Evolutionary conservation across 208 protist species (phyloP), one percentile per base, ranked within the genome.

Genomic region (Herpetomonas samuelpessoai): DNA sequence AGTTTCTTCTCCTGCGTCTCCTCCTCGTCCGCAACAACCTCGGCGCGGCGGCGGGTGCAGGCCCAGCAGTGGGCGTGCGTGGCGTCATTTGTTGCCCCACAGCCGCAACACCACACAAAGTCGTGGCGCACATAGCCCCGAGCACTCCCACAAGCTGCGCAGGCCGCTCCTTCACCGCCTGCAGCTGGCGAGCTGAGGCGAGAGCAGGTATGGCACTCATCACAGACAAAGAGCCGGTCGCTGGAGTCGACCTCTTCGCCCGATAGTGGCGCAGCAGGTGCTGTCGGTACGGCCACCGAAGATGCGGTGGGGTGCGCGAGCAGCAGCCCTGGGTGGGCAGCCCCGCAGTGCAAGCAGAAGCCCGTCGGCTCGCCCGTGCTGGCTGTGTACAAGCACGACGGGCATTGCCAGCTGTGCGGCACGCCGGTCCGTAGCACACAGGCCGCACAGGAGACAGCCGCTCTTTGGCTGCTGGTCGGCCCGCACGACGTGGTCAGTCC

Each of bases 91-190:
- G 6, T 14, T 19, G 69, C 72, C 0, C 86, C 86, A 38, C 86
- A 93, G 16, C 83, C 81, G 72, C 86, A 93, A 2, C 35, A 24
- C 86, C 86, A 93, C 26, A 66, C 69, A 57, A 90, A 91, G 47
- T 52, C 27, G 44, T 46, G 10, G 35, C 59, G 70, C 55, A 79
- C 35, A 38, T 71, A 50, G 29, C 62, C 57, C 26, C 54, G 29
- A 6, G 24, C 22, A 14, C 35, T 41, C 35, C 35, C 14, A 14
- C 35, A 41, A 14, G 35, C 35, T 18, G 9, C 35, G 35, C 35
- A 41, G 9, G 14, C 35, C 35, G 35, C 35, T 14, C 14, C 52
- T 24, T 16, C 30, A 45, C 35, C 35, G 14, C 35, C 35, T 6
- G 9, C 35, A 14, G 35, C 9, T 6, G 14, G 14, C 6, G 35